phyloP scores from a whole-genome alignment of 2,329 filamentous ascomycete genomes.

The Botrytis elliptica region DNA sequence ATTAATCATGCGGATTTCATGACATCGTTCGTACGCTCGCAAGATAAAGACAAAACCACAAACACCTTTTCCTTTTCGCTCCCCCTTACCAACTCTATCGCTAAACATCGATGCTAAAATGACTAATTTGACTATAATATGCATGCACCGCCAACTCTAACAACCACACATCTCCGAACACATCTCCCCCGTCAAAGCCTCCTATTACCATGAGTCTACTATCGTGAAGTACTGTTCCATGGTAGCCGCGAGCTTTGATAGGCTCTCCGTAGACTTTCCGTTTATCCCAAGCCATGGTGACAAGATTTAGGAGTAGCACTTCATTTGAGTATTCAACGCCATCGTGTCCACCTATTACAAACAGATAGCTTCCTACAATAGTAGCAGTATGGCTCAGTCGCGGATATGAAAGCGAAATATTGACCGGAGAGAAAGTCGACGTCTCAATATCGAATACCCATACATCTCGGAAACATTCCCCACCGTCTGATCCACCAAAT shows the following conservation, averaged over 20 bases:
- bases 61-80: constrained; percentile 20
- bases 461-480: constrained; percentile 70
- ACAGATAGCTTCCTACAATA: constrained; percentile 67
- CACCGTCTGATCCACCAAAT: constrained; percentile 67
- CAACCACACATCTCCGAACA: constrained; percentile 66
- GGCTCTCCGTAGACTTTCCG: constrained; percentile 62
- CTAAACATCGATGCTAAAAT: constrained; percentile 67
- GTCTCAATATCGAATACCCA: constrained; percentile 71
- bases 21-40: constrained; percentile 9
- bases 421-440: constrained; percentile 57
- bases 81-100: constrained; percentile 6
- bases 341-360: constrained; percentile 69
- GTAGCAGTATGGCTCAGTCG: constrained; percentile 68
- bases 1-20: constrained; percentile 19
- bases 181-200: constrained; percentile 66
- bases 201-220: constrained; percentile 63
- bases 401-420: constrained; percentile 59
- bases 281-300: constrained; percentile 73
- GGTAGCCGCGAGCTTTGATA: constrained; percentile 64
- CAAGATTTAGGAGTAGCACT: constrained; percentile 65
- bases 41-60: constrained; percentile 1
- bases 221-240: constrained; percentile 65
- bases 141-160: constrained; percentile 68
- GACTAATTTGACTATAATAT: constrained; percentile 72
- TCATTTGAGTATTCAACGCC: constrained; percentile 69